Conservation (phyloP, 75 land plant species). For the Ceratopteris richardii region DNA sequence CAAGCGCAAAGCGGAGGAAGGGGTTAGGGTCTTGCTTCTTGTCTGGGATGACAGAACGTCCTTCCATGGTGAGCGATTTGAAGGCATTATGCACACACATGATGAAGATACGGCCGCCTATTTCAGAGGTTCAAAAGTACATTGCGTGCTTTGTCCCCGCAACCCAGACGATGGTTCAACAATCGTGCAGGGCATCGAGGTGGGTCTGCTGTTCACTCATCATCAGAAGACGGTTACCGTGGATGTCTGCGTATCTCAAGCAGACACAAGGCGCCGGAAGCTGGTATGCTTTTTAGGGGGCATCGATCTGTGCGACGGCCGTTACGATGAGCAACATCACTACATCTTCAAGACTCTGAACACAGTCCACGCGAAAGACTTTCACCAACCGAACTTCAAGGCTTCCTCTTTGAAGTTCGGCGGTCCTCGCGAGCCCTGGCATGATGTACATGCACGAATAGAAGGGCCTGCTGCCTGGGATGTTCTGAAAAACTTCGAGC, state of each 20-base stretch:
- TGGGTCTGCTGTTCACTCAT: constrained; percentile 53
- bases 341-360: constrained; percentile 53
- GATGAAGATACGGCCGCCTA: constrained; percentile 46
- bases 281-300: constrained; percentile 79
- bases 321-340: constrained; percentile 66
- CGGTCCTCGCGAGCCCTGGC: constrained; percentile 92
- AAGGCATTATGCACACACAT: constrained; percentile 57
- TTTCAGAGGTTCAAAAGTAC: constrained; percentile 49
- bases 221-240: constrained; percentile 81
- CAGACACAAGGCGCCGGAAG: constrained; percentile 20
- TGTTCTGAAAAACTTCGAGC: constrained; percentile 56
- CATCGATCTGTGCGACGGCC: constrained; percentile 75
- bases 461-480: constrained; percentile 70
- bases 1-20: constrained; percentile 25
- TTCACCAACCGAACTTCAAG: constrained; percentile 52
- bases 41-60: constrained; percentile 69
- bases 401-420: constrained; percentile 51
- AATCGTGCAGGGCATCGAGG: constrained; percentile 8
- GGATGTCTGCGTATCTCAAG: constrained; percentile 25
- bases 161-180: constrained; percentile 29
- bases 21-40: constrained; percentile 24
- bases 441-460: constrained; percentile 59
- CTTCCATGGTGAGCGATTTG: constrained; percentile 24
- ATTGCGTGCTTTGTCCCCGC: constrained; percentile 51
- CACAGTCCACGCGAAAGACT: constrained; percentile 36